Conservation (phyloP, 768 basidiomycete species). For the Kwoniella europaea region DNA sequence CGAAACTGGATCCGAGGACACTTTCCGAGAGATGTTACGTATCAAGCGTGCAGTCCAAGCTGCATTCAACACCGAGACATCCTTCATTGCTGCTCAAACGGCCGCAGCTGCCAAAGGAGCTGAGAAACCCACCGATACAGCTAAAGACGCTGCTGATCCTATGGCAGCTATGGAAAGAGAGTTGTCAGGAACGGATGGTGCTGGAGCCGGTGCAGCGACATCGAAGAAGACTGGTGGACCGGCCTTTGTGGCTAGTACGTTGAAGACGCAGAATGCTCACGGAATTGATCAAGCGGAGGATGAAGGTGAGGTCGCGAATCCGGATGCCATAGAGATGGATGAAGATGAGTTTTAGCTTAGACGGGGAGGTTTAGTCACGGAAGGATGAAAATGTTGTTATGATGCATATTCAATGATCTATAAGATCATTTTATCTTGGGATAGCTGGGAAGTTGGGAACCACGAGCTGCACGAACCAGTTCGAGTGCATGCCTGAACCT, state of each 20-base stretch:
- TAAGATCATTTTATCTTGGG: too few species aligned
- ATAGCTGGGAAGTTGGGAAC: too few species aligned
- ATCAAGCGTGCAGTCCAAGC: slow-evolving; percentile 99
- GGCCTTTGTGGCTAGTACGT: slow-evolving; percentile 51
- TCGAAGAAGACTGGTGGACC: slow-evolving; percentile 33
- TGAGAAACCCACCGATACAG: slow-evolving; percentile 62
- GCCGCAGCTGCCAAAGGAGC: slow-evolving; percentile 70
- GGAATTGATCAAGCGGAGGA: slow-evolving; percentile 66
- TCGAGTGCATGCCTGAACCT: too few species aligned
- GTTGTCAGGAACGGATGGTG: slow-evolving; percentile 4
- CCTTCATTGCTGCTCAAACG: slow-evolving; percentile 87
- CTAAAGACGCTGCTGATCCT: slow-evolving; percentile 65
- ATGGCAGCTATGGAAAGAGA: slow-evolving; percentile 73
- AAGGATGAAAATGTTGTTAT: too few species aligned
- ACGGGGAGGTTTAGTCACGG: too few species aligned
- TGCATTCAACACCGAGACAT: slow-evolving; percentile 90
- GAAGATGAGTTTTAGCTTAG: slow-evolving; percentile 54
- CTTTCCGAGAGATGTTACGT: slow-evolving; percentile 73
- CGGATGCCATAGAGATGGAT: slow-evolving; percentile 58
- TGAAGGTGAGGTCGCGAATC: slow-evolving; percentile 60
- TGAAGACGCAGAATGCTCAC: slow-evolving; percentile 43
- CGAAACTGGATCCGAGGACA: slow-evolving; percentile 97
- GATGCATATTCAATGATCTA: too few species aligned
- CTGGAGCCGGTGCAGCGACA: slow-evolving; percentile 13
- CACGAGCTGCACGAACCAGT: too few species aligned